Base-by-base conservation (phyloP, 192 early-diverging fungal species). In the Coemansia asiatica region DNA sequence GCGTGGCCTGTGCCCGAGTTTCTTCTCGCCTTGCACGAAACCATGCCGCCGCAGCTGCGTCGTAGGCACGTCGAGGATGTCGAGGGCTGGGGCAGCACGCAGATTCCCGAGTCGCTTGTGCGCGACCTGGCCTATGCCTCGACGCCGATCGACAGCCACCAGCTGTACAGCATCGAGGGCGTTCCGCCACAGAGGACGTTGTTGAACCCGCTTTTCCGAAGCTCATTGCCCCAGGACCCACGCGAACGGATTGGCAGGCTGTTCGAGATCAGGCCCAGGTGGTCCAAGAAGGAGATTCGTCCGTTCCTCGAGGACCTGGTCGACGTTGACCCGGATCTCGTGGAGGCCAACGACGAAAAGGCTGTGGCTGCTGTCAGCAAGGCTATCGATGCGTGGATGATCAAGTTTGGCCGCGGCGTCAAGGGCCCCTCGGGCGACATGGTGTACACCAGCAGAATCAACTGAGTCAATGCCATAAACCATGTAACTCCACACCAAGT, bases 281-380 rank as follows among this genome's bases (percentile, higher is more conserved):
- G 80, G 80, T 56, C 71, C 1, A 53, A 56, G 2, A 16, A 49
- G 0, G 80, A 82, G 63, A 29, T 82, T 18, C 28, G 35, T 2
- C 80, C 80, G 26, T 82, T 73, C 51, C 51, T 82, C 28, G 80
- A 82, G 49, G 80, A 82, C 44, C 65, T 82, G 44, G 80, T 71
- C 9, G 77, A 74, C 29, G 66, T 74, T 3, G 77, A 80, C 26
- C 26, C 10, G 6, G 51, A 57, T 1, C 50, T 66, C 64, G 62
- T 74, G 29, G 69, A 60, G 4, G 19, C 8, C 2, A 59, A 49
- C 55, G 71, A 74, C 26, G 58, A 48, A 16, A 36, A 46, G 26
- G 56, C 71, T 18, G 12, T 15, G 12, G 56, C 62, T 6, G 50
- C 40, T 6, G 67, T 64, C 6, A 36, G 51, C 5, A 81, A 75